Base-by-base conservation (phyloP, 306 rosid genomes). In the Mimosa pudica region DNA sequence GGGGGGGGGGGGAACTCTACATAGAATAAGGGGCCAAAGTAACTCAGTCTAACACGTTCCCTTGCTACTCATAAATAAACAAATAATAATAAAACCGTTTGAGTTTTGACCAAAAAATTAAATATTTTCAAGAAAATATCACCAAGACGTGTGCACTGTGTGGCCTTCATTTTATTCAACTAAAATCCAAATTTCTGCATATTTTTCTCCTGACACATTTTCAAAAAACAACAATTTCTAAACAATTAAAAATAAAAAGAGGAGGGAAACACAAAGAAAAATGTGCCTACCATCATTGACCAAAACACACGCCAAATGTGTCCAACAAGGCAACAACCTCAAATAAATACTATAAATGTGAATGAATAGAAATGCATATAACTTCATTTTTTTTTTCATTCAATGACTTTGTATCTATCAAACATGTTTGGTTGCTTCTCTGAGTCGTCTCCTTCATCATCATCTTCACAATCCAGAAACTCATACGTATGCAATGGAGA, bases 391-490 rank as follows among this genome's bases (percentile, higher is more conserved):
- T 7, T 2, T 3, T 17, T 2, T 17, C 18, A 1, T 4, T 13
- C 68, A 3, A 46, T 62, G 79, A 73, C 65, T 35, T 32, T 77
- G 72, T 30, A 64, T 30, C 60, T 63, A 16, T 48, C 60, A 17
- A 47, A 77, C 73, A 49, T 77, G 33, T 77, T 65, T 35, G 33
- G 73, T 6, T 65, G 80, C 33, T 65, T 77, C 64, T 77, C 73
- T 49, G 51, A 64, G n/a, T 64, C 79, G 8, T 44, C 77, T 4
- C 36, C 79, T 2, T 55, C 79, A 0, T 42, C 79, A 0, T 45
- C 78, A 0, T 55, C 79, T 1, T 41, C 64, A 10, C 18, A 6
- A 47, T 63, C 80, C 48, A 64, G 48, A 64, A 46, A 36, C 18
- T 70, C 74, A n/a, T n/a, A 36, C n/a, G 30, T 38, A 5, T 74